These are phyloP conservation scores for Gymnopilus junonius DNA, from an alignment of 768 basidiomycete genomes.

Conservation along the genomic window DNA sequence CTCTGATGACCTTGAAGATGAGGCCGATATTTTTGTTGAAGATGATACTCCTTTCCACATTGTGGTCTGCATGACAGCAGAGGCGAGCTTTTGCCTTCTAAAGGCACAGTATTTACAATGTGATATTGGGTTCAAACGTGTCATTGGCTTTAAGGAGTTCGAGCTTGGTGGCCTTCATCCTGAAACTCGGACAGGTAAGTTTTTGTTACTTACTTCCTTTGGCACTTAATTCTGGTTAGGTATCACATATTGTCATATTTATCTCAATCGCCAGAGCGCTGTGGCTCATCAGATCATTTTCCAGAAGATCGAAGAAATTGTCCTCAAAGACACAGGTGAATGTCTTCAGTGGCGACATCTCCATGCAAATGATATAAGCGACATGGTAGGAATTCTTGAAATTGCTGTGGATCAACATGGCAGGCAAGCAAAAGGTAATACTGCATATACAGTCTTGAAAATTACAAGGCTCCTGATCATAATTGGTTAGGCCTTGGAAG, in stretches of 20 bases:
- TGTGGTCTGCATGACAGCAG: conserved; percentile 28
- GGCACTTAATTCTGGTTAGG: too few species aligned
- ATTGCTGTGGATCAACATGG: conserved; percentile 19
- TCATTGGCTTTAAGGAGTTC: conserved; percentile 32
- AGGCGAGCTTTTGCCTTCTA: conserved; percentile 21
- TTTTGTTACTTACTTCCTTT: too few species aligned
- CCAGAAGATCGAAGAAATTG: conserved; percentile 14
- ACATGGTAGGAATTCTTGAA: conserved; percentile 3
- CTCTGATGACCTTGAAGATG: not conserved
- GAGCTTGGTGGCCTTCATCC: conserved; percentile 15
- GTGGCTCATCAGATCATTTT: conserved; percentile 14
- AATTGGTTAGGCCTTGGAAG: conserved; percentile 22
- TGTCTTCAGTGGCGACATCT: conserved; percentile 15
- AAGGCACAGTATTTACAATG: conserved; percentile 29
- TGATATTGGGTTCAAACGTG: conserved; percentile 31
- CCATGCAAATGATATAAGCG: not conserved
- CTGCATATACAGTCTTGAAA: not conserved
- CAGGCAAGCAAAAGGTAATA: conserved; percentile 21
- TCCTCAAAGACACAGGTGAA: conserved; percentile 12
- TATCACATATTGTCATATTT: conserved; percentile 16
- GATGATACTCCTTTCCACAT: conserved; percentile 13
- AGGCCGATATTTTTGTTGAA: not conserved
- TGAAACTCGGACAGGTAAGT: conserved; percentile 5
- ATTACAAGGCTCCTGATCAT: not conserved
- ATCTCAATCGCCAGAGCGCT: conserved; percentile 11